Base-by-base conservation (phyloP, 371 early-diverging fungal genomes). In the Batkoa obscura region DNA sequence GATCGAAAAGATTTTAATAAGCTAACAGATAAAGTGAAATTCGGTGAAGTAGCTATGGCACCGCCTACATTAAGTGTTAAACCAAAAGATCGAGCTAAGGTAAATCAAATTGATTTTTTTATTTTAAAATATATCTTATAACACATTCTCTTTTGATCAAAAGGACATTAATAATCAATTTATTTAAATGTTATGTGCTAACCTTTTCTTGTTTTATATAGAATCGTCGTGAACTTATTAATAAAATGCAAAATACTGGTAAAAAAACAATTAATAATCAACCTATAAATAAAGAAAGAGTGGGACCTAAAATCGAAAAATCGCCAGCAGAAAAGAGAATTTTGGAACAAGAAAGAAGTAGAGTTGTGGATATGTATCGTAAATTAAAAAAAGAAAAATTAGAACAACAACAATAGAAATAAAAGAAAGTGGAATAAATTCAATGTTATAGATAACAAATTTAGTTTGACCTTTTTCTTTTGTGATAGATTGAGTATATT, bases 21-120 rank as follows among this genome's bases (percentile, higher is more conserved):
- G 32, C 12, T 55, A 32, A 55, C 4, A 9, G 55, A 55, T 34
- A 43, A 43, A 39, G 55, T 55, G 8, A 55, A 43, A 23, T 55
- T 55, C 43, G 55, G 55, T 30, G 55, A 55, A 6, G 55, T 55
- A 3, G 55, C 43, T 12, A 39, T 42, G 55, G 55, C n/a, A n/a
- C 55, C 55, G 15, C 55, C 55, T 33, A 55, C n/a, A 31, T 15
- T 38, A 12, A 12, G 30, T 6, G 39, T 6, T 15, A 53, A 53
- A n/a, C 55, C 55, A n/a, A 55, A 55, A 43, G 43, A 55, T 39
- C 41, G 43, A 4, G n/a, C 31, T 12, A 55, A 55, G 39, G 55
- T 55, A 55, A 43, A 2, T 8, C n/a, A 6, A 47, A 47, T 17
- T 8, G 47, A n/a, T n/a, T 41, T 41, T n/a, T 41, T 47, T 31